Percentiles rank a stretch among this genome's conserved stretches.
phyloP scores from a whole-genome alignment of 2,329 filamentous ascomycete species.

The Neocucurbitaria cava region DNA sequence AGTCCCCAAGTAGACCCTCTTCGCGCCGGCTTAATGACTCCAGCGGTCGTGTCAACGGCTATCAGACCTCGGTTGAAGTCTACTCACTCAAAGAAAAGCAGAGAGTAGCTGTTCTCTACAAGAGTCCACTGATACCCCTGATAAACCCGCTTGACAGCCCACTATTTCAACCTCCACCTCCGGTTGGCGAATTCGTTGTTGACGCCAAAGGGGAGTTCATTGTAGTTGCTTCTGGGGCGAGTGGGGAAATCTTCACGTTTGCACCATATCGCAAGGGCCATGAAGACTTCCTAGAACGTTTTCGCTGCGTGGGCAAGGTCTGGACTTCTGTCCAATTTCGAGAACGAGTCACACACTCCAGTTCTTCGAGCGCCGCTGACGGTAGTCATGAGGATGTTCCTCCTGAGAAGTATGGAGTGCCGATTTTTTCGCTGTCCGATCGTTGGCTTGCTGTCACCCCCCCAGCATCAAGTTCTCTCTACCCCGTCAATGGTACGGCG shows the following conservation, averaged over 20 bases:
- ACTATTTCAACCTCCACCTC: conserved; percentile 71
- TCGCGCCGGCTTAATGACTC: conserved; percentile 37
- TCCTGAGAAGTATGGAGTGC: conserved; percentile 59
- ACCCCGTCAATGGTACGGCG: conserved; percentile 71
- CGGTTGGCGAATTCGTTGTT: conserved; percentile 75
- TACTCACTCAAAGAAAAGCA: conserved; percentile 82
- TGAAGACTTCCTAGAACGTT: conserved; percentile 46
- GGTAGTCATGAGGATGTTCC: conserved; percentile 41
- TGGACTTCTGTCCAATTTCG: conserved; percentile 82
- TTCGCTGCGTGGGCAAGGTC: conserved; percentile 81
- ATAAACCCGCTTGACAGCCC: conserved; percentile 64
- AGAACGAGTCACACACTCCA: conserved; percentile 42
- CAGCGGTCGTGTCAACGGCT: conserved; percentile 61
- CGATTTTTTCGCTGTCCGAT: conserved; percentile 72
- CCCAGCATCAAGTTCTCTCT: conserved; percentile 72
- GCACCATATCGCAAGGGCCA: conserved; percentile 40
- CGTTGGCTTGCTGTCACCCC: conserved; percentile 82
- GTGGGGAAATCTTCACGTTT: conserved; percentile 87
- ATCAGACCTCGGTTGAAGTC: conserved; percentile 88
- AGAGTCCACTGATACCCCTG: conserved; percentile 69
- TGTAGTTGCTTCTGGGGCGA: conserved; percentile 77
- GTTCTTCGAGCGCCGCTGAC: conserved; percentile 46
- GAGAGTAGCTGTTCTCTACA: conserved; percentile 75
- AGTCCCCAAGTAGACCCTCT: conserved; percentile 46
- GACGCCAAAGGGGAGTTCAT: conserved; percentile 75